Evolutionary conservation across 306 rosid species (phyloP).

Genomic region (Ochetophila trinervis): DNA sequence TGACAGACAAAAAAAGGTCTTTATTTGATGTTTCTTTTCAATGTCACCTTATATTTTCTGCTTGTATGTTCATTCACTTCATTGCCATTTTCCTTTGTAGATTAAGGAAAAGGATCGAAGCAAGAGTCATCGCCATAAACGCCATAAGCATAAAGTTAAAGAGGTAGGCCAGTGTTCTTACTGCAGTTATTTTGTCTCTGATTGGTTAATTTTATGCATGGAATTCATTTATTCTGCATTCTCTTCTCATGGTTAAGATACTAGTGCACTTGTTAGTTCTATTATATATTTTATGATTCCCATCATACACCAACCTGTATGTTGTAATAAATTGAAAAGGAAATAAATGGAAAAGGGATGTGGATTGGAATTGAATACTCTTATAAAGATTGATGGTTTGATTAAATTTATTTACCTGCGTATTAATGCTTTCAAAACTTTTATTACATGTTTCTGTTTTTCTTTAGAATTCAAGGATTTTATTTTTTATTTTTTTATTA

Average conservation of each 20-base stretch:
- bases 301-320: background rate
- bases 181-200: constrained; percentile 8
- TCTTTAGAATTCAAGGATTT: background rate
- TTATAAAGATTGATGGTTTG: background rate
- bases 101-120: constrained; percentile 70
- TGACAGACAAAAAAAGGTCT: constrained; percentile 69
- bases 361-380: background rate
- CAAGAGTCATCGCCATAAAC: constrained; percentile 63
- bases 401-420: background rate
- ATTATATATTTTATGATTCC: background rate
- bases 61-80: constrained; percentile 3
- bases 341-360: background rate
- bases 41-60: background rate
- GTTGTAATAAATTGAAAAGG: too few relatives aligned
- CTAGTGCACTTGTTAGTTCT: background rate
- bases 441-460: background rate
- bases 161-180: constrained; percentile 58
- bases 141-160: constrained; percentile 59
- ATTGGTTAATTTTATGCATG: background rate
- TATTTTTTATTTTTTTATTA: too few relatives aligned
- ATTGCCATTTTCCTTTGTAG: constrained; percentile 24
- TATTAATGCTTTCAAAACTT: background rate
- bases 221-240: background rate
- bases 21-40: constrained; percentile 12
- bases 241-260: background rate